A percentile compares a stretch with the other conserved stretches of the same genome.
Conservation (phyloP, 1,284 basidiomycete species). For the Schizophyllum amplum region DNA sequence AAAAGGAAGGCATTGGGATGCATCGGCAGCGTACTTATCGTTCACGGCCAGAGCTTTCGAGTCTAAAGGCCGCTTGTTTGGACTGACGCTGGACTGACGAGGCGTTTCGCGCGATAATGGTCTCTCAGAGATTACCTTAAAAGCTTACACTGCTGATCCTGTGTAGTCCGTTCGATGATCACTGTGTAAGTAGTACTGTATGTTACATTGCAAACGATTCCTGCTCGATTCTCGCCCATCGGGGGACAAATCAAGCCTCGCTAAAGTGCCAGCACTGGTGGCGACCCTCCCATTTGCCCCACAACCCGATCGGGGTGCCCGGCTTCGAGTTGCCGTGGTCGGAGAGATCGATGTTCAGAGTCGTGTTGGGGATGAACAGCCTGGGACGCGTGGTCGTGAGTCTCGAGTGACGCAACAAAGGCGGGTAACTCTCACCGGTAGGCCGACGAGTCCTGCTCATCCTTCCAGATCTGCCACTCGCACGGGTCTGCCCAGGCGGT, state of each 20-base stretch:
- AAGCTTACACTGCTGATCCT: too few species aligned
- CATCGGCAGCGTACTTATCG: too few species aligned
- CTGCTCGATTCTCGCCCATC: not conserved
- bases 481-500: constrained; percentile 26
- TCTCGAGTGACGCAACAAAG: too few species aligned
- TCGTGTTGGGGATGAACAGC: constrained; percentile 28
- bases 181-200: too few species aligned
- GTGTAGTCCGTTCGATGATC: not conserved
- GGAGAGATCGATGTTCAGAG: constrained; percentile 25
- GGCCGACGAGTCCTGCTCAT: constrained; percentile 22
- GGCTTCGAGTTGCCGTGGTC: constrained; percentile 18
- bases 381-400: not conserved
- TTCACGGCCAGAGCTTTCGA: too few species aligned
- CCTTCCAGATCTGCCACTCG: constrained; percentile 35
- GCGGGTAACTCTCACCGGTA: constrained; percentile 23
- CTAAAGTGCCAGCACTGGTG: constrained; percentile 32
- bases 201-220: not conserved
- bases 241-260: not conserved
- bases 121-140: too few species aligned
- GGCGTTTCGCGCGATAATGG: too few species aligned
- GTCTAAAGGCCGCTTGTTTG: too few species aligned
- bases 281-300: constrained; percentile 25
- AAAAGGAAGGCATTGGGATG: not conserved
- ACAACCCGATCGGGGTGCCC: constrained; percentile 24
- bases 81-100: too few species aligned